Conservation (phyloP, 768 basidiomycete genomes). For the Calocybe indica region DNA sequence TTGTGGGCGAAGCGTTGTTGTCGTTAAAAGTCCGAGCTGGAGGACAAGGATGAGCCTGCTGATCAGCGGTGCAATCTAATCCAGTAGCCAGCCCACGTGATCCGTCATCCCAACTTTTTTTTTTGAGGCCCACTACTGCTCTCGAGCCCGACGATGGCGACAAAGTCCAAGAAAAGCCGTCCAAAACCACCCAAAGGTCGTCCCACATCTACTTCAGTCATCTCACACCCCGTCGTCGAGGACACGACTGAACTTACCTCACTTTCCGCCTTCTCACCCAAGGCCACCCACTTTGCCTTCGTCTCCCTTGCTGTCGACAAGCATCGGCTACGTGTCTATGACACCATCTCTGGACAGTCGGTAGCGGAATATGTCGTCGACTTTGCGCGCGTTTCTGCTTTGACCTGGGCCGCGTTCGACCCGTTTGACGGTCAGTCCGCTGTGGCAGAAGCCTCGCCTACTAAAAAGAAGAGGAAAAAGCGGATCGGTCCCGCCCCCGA, state of each 20-base stretch:
- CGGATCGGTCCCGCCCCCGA: constrained; percentile 21
- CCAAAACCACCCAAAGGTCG: constrained; percentile 48
- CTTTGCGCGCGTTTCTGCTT: constrained; percentile 45
- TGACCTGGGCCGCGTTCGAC: constrained; percentile 45
- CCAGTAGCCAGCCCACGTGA: no score
- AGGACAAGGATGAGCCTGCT: no score
- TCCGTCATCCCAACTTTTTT: no score
- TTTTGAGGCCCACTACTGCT: neutral
- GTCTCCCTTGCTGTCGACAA: constrained; percentile 66
- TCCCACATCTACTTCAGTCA: constrained; percentile 45
- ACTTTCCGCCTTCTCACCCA: constrained; percentile 55
- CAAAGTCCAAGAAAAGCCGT: constrained; percentile 46
- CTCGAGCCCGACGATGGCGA: constrained; percentile 32
- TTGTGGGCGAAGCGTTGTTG: no score
- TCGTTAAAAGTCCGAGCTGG: no score
- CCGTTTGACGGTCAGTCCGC: constrained; percentile 19
- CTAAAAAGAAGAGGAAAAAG: constrained; percentile 53
- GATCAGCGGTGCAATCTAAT: no score
- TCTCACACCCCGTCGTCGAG: constrained; percentile 50
- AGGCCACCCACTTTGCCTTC: constrained; percentile 51
- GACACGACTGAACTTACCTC: constrained; percentile 35
- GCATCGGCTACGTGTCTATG: constrained; percentile 62
- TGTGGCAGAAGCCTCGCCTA: constrained; percentile 28
- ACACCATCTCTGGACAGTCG: constrained; percentile 47
- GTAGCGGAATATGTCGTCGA: constrained; percentile 55